Percentiles rank a stretch among this genome's conserved stretches.
Evolutionary conservation across 75 land plant species (phyloP).

Genomic region (Isoetes taiwanensis): DNA sequence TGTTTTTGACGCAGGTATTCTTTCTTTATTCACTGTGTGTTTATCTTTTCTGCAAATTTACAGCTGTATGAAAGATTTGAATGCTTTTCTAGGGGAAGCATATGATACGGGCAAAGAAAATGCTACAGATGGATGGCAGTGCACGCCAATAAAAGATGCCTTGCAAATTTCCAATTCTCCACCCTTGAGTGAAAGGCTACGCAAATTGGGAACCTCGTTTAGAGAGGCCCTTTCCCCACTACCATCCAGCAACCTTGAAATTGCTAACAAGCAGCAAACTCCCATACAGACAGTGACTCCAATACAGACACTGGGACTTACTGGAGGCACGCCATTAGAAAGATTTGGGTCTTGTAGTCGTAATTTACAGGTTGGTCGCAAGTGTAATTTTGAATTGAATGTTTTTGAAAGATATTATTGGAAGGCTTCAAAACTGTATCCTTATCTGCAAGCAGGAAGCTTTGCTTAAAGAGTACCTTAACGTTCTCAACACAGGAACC

Average conservation of each 20-base stretch:
- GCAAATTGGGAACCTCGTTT: not conserved
- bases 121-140: too few relatives aligned
- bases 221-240: not conserved
- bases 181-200: not conserved
- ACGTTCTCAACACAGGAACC: slow-evolving; percentile 6
- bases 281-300: not conserved
- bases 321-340: not conserved
- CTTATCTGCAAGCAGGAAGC: not conserved
- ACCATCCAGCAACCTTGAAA: not conserved
- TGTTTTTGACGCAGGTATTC: too few relatives aligned
- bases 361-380: not conserved
- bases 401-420: not conserved
- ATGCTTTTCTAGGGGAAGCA: too few relatives aligned
- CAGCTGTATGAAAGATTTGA: too few relatives aligned
- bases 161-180: not conserved
- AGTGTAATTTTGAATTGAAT: not conserved
- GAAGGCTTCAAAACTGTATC: not conserved
- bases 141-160: too few relatives aligned
- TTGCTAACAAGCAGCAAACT: not conserved
- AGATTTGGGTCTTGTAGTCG: not conserved
- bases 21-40: too few relatives aligned
- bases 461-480: not conserved
- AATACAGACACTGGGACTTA: not conserved
- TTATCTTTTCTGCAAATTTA: too few relatives aligned
- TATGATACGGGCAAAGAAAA: too few relatives aligned